Evolutionary conservation across 169 alveolate genomes (phyloP).

Genomic region (Eimeria necatrix): DNA sequence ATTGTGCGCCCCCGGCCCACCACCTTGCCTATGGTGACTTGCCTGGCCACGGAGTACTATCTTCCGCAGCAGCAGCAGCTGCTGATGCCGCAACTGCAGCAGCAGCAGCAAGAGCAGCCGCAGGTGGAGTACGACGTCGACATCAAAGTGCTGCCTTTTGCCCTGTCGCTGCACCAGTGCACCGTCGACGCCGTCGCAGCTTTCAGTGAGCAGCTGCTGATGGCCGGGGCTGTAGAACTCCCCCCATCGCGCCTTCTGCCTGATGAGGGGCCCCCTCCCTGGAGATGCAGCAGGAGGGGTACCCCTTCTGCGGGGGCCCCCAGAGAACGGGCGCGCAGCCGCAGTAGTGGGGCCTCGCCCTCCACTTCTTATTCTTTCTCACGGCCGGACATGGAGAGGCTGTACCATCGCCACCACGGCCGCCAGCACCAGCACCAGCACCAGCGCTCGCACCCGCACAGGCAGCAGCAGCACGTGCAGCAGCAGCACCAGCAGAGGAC

Average conservation of each 20-base stretch:
- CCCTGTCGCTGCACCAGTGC: constrained; percentile 33
- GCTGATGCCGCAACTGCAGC: neutral
- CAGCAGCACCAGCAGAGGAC: constrained; percentile 30
- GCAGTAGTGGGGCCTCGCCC: neutral
- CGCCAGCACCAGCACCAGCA: neutral
- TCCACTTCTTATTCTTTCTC: neutral
- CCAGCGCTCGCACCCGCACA: neutral
- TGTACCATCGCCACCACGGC: neutral
- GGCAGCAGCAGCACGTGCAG: neutral
- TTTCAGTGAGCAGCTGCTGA: neutral
- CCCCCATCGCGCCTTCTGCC: neutral
- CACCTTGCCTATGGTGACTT: neutral
- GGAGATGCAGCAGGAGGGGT: neutral
- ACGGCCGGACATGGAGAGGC: neutral
- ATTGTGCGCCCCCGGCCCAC: neutral
- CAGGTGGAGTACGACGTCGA: constrained; percentile 47
- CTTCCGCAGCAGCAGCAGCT: neutral
- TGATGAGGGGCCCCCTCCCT: neutral
- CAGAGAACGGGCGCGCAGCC: neutral
- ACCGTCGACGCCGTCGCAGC: constrained; percentile 26
- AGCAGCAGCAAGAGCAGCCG: constrained; percentile 46
- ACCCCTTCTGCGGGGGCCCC: neutral
- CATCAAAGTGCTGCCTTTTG: constrained; percentile 22
- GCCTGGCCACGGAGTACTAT: neutral
- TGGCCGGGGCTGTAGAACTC: constrained; percentile 38